A percentile compares a stretch with the other conserved stretches of the same genome.
These are phyloP conservation scores for Artemisia tridentata DNA, from an alignment of 129 eudicot genomes.

Conservation along the genomic window DNA sequence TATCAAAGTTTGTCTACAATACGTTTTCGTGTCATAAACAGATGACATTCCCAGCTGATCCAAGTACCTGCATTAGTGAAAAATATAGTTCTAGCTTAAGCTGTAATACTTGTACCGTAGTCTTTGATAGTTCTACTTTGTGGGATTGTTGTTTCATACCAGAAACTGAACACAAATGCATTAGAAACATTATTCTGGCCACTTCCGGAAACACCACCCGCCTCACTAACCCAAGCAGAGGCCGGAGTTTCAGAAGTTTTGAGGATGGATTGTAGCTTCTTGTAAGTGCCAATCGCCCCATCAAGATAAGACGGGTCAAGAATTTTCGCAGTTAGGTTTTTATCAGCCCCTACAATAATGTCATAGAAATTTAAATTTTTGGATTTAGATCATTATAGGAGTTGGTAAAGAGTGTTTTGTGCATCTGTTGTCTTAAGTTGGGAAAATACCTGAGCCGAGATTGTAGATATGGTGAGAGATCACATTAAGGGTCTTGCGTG, in stretches of 20 bases:
- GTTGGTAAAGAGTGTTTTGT: neutral
- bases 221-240: conserved; percentile 83
- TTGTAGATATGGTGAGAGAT: no score
- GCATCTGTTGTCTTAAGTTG: no score
- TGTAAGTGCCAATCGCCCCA: conserved; percentile 44
- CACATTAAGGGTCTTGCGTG: no score
- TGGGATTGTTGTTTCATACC: conserved; percentile 36
- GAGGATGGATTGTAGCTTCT: conserved; percentile 46
- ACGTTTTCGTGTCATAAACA: conserved; percentile 56
- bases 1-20: conserved; percentile 72
- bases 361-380: conserved; percentile 4
- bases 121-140: conserved; percentile 1
- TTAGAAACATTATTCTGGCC: conserved; percentile 69
- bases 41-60: conserved; percentile 86
- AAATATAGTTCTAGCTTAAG: no score
- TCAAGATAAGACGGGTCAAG: conserved; percentile 74
- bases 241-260: conserved; percentile 45
- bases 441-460: no score
- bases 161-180: conserved; percentile 72
- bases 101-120: neutral
- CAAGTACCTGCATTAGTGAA: conserved; percentile 52
- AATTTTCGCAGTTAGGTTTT: conserved; percentile 61
- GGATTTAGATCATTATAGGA: neutral
- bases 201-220: conserved; percentile 86
- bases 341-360: conserved; percentile 56